Evolutionary conservation across 2,329 filamentous ascomycete species (phyloP).

Genomic region (Rugonectria rugulosa): DNA sequence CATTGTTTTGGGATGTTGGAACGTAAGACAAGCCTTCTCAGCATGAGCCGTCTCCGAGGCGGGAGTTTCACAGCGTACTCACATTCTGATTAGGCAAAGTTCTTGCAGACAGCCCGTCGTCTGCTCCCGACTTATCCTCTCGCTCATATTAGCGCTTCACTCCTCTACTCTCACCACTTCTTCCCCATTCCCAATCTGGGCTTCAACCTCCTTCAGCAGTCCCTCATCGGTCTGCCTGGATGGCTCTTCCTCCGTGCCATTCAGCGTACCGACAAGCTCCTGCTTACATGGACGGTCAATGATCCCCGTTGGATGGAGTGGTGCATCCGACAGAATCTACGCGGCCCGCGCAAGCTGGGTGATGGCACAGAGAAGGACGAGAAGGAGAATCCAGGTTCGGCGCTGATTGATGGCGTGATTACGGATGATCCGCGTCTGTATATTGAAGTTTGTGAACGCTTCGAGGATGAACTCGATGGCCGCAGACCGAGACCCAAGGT

Average conservation of each 20-base stretch:
- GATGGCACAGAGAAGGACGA: background rate
- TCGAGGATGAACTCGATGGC: constrained; percentile 45
- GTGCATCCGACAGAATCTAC: constrained; percentile 61
- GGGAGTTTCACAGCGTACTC: background rate
- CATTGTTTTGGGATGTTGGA: constrained; percentile 85
- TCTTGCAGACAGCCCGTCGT: constrained; percentile 68
- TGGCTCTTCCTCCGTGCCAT: constrained; percentile 70
- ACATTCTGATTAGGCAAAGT: constrained; percentile 60
- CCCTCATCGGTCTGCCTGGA: constrained; percentile 74
- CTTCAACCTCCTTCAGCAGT: constrained; percentile 79
- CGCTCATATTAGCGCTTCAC: constrained; percentile 73
- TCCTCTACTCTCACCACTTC: constrained; percentile 74
- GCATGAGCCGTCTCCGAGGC: background rate
- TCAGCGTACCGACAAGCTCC: constrained; percentile 55
- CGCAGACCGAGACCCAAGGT: constrained; percentile 18
- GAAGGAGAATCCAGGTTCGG: background rate
- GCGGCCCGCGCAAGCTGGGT: constrained; percentile 43
- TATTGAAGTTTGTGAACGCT: constrained; percentile 62
- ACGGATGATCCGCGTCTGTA: constrained; percentile 82
- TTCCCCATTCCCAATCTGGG: constrained; percentile 69
- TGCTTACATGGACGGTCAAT: constrained; percentile 91
- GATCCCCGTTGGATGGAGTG: constrained; percentile 81
- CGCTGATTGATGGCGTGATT: constrained; percentile 77
- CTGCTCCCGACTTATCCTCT: constrained; percentile 70
- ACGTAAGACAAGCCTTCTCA: constrained; percentile 53